Base-by-base conservation (phyloP, 2,329 filamentous ascomycete species). In the Exophiala sp. region DNA sequence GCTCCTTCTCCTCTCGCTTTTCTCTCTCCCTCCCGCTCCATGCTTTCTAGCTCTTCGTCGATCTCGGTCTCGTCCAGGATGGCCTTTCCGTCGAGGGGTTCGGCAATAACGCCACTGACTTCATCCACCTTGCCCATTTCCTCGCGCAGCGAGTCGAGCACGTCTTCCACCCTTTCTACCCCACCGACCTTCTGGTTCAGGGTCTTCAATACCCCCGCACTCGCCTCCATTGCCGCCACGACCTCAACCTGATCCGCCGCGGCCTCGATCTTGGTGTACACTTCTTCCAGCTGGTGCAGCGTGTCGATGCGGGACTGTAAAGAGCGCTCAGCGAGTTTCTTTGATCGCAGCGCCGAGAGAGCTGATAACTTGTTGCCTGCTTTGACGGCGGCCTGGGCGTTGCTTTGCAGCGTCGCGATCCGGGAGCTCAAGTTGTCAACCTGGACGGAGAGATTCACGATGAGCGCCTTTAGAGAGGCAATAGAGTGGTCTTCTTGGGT, bases 61-160 rank as follows among this genome's bases (percentile, higher is more conserved):
- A 97, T 80, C 65, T 94, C 90, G 16, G 64, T 76, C 63, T 95
- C 90, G 65, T 95, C 88, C 24, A 95, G 73, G 56, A 64, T 67
- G 34, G 61, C 64, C 11, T 69, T 71, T 10, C 70, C 74, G 38
- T 63, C 59, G 2, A 64, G 63, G 5, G 69, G 68, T 58, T 93
- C 88, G 45, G 82, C 81, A 55, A 97, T 77, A 34, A 91, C 83
- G 48, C 77, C 80, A 22, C 82, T 81, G 18, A 97, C 79, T 70
- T 97, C 91, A 63, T 96, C 89, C 19, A 85, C 82, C 60, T 85
- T 81, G 44, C 72, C 77, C 80, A 93, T 93, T 70, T 94, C 83
- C 60, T 90, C 84, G 45, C 85, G 78, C 62, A 95, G 70, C 42
- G 77, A 76, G 58, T 88, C 85, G 44, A 94, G 79, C 10, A 93